These are phyloP conservation scores for Dovyalis caffra DNA, from an alignment of 345 rosid species.

Conservation along the genomic window DNA sequence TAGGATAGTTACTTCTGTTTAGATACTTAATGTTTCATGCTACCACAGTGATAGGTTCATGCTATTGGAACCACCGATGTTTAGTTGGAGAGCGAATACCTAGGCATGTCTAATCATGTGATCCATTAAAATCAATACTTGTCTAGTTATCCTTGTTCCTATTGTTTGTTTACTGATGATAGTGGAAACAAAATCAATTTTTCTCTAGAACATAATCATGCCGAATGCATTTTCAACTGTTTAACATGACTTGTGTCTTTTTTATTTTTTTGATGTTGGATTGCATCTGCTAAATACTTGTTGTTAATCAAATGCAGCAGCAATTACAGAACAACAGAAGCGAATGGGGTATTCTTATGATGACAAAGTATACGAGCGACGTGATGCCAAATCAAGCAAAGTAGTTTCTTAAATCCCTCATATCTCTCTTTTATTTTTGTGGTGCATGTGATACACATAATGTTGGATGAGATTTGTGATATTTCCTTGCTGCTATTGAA, in stretches of 20 bases:
- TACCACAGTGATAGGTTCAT: background rate
- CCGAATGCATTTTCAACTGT: background rate
- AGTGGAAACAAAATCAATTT: background rate
- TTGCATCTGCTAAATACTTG: conserved; percentile 7
- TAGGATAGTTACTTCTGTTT: background rate
- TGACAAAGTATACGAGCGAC: conserved; percentile 57
- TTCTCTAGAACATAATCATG: background rate
- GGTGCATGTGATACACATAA: conserved; percentile 6
- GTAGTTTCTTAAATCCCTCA: conserved; percentile 47
- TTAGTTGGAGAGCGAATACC: background rate
- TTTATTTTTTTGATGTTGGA: background rate
- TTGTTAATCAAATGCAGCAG: conserved; percentile 23
- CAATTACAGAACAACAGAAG: conserved; percentile 51
- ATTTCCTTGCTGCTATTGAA: background rate
- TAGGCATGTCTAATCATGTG: background rate
- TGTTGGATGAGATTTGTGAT: background rate
- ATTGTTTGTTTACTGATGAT: background rate
- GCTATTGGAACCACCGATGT: background rate
- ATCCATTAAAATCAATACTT: background rate
- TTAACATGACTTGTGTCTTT: background rate
- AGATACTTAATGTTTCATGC: background rate
- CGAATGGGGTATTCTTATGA: conserved; percentile 52
- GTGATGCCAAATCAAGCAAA: conserved; percentile 52
- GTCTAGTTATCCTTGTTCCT: background rate
- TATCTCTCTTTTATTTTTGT: background rate